Percentiles rank a stretch among this genome's conserved stretches.
These are phyloP conservation scores for Hypoxylon sp. DNA, from an alignment of 2,329 filamentous ascomycete species.

Conservation along the genomic window DNA sequence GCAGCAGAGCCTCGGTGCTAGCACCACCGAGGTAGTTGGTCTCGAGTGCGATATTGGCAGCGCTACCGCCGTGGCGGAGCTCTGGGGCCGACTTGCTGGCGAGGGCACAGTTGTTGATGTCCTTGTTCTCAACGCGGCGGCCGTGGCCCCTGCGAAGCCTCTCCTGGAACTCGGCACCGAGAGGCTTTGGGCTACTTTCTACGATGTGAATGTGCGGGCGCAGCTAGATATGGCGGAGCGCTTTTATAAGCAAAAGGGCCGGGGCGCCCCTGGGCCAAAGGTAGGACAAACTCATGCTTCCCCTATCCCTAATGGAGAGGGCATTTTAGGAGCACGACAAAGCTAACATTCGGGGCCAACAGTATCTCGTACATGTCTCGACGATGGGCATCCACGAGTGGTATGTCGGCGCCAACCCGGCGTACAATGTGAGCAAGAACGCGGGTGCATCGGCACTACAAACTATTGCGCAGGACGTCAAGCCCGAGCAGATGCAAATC, in stretches of 20 bases:
- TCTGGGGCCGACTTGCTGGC: constrained; percentile 53
- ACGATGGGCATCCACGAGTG: constrained; percentile 53
- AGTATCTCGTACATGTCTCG: constrained; percentile 56
- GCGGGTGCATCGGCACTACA: constrained; percentile 57
- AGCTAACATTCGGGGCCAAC: background rate
- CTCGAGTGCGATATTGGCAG: constrained; percentile 50
- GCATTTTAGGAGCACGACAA: background rate
- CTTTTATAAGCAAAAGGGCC: constrained; percentile 55
- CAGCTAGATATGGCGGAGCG: constrained; percentile 53
- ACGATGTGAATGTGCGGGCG: constrained; percentile 52
- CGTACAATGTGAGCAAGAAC: constrained; percentile 59
- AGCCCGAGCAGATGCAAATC: constrained; percentile 56
- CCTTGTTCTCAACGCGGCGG: constrained; percentile 55
- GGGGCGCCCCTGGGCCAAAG: constrained; percentile 29
- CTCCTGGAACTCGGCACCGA: constrained; percentile 48
- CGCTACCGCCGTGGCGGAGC: constrained; percentile 42
- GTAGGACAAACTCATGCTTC: constrained; percentile 9
- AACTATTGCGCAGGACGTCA: constrained; percentile 56
- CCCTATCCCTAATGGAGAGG: background rate
- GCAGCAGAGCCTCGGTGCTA: background rate
- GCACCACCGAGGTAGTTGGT: constrained; percentile 38
- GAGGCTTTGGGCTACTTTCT: constrained; percentile 48
- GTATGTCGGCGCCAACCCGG: constrained; percentile 31
- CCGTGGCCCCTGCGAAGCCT: constrained; percentile 29
- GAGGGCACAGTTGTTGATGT: constrained; percentile 54